These are phyloP conservation scores for Fusarium sp. DNA, from an alignment of 2,329 filamentous ascomycete species.

Conservation along the genomic window DNA sequence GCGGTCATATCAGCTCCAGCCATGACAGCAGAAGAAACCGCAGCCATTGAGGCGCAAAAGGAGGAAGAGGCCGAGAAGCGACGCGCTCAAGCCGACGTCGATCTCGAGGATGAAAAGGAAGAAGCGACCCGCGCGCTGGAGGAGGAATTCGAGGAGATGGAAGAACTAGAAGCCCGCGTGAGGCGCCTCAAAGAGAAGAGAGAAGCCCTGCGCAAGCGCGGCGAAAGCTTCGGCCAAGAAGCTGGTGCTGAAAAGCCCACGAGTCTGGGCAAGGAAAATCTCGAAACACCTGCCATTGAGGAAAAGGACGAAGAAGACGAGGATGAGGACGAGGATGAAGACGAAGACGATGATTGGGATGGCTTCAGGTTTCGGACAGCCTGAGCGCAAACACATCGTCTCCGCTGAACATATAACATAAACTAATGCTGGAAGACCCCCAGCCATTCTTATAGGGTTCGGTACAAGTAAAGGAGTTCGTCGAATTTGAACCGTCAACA, in stretches of 20 bases:
- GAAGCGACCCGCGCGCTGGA: slow-evolving; percentile 80
- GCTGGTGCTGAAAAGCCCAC: slow-evolving; percentile 41
- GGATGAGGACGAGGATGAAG: slow-evolving; percentile 65
- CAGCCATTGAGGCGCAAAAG: slow-evolving; percentile 64
- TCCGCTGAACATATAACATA: not conserved
- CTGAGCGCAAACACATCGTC: slow-evolving; percentile 12
- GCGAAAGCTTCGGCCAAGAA: slow-evolving; percentile 50
- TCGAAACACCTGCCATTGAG: slow-evolving; percentile 50
- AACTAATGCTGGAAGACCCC: not conserved
- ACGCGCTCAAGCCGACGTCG: slow-evolving; percentile 67
- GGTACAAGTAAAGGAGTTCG: slow-evolving; percentile 16
- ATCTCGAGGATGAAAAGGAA: slow-evolving; percentile 77
- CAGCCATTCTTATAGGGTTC: not conserved
- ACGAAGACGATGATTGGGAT: slow-evolving; percentile 67
- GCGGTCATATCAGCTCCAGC: slow-evolving; percentile 78
- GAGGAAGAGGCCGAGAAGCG: slow-evolving; percentile 66
- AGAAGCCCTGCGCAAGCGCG: slow-evolving; percentile 70
- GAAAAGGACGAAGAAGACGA: slow-evolving; percentile 63
- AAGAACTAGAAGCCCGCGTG: slow-evolving; percentile 80
- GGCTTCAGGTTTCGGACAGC: slow-evolving; percentile 65
- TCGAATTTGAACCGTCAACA: slow-evolving; percentile 43
- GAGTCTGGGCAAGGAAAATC: slow-evolving; percentile 48
- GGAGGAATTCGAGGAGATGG: slow-evolving; percentile 87
- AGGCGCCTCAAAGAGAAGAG: slow-evolving; percentile 76
- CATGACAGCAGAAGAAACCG: slow-evolving; percentile 73